These are phyloP conservation scores for Lipomyces starkeyi DNA, from an alignment of 805 yeast genomes.

Conservation along the genomic window DNA sequence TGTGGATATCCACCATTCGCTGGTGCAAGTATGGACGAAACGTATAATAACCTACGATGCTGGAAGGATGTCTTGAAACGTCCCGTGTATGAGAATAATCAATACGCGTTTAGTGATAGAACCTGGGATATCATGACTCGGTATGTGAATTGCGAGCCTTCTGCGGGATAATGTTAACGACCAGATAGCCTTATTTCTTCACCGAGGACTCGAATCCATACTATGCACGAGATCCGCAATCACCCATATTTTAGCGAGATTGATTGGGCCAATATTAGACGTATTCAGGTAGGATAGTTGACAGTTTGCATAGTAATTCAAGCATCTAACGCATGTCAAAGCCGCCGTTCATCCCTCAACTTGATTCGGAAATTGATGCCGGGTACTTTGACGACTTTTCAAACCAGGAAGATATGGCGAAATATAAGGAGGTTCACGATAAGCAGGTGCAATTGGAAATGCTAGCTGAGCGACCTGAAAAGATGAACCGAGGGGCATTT, in stretches of 20 bases:
- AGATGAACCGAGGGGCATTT: slow-evolving; percentile 66
- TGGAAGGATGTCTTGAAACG: slow-evolving; percentile 89
- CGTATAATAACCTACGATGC: slow-evolving; percentile 88
- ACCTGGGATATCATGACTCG: slow-evolving; percentile 89
- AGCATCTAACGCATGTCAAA: slow-evolving; percentile 45
- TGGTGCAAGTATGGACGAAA: slow-evolving; percentile 91
- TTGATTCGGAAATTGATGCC: slow-evolving; percentile 96
- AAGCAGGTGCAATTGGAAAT: slow-evolving; percentile 85
- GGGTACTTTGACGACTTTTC: slow-evolving; percentile 98
- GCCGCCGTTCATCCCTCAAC: slow-evolving; percentile 97
- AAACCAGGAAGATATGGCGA: slow-evolving; percentile 95
- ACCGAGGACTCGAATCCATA: slow-evolving; percentile 73
- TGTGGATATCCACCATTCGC: slow-evolving; percentile 98
- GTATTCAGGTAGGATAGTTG: slow-evolving; percentile 38
- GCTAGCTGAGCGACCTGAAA: slow-evolving; percentile 67
- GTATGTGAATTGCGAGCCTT: neutral
- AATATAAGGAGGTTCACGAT: slow-evolving; percentile 95
- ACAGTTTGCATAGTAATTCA: neutral
- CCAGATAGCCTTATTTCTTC: slow-evolving; percentile 65
- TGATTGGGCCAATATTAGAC: slow-evolving; percentile 74
- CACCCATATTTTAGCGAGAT: slow-evolving; percentile 86
- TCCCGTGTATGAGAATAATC: slow-evolving; percentile 81
- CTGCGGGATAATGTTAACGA: neutral
- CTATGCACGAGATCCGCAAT: slow-evolving; percentile 78
- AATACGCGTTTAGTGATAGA: slow-evolving; percentile 91